Evolutionary conservation across 441 rosid species (phyloP).

Genomic region (Erodium chrysanthum): DNA sequence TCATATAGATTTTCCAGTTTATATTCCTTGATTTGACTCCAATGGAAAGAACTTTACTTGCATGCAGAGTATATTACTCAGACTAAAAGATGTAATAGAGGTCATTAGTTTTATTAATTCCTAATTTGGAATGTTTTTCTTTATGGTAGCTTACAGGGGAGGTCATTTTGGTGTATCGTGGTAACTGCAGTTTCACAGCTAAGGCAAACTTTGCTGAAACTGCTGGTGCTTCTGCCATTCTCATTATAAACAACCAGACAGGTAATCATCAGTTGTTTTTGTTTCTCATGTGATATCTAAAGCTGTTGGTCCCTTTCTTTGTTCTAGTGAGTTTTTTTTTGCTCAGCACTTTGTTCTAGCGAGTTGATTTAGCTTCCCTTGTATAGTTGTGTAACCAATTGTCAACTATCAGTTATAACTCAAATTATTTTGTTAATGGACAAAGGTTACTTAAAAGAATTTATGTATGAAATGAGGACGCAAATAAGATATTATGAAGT

Average conservation of each 20-base stretch:
- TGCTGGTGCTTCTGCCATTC: constrained; percentile 49
- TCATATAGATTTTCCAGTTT: neutral
- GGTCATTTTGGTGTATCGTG: constrained; percentile 51
- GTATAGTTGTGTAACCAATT: neutral
- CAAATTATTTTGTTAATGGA: neutral
- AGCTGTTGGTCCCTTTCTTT: neutral
- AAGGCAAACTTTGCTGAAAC: constrained; percentile 45
- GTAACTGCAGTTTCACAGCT: constrained; percentile 47
- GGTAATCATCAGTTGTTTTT: constrained; percentile 22
- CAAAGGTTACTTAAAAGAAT: neutral
- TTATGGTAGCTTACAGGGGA: constrained; percentile 40
- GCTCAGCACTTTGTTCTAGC: no score
- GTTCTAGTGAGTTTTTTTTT: neutral
- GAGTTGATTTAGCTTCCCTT: neutral
- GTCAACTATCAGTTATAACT: neutral
- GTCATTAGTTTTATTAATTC: neutral
- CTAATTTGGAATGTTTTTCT: constrained; percentile 16
- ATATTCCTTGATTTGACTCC: constrained; percentile 10
- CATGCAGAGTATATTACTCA: neutral
- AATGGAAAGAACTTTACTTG: neutral
- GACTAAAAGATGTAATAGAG: neutral
- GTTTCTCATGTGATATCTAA: constrained; percentile 2
- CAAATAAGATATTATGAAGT: neutral
- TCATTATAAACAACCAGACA: constrained; percentile 44
- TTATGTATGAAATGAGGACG: neutral